Evolutionary conservation across 441 rosid species (phyloP), one percentile per base, ranked within the genome.

Genomic region (Croton laevigatus): DNA sequence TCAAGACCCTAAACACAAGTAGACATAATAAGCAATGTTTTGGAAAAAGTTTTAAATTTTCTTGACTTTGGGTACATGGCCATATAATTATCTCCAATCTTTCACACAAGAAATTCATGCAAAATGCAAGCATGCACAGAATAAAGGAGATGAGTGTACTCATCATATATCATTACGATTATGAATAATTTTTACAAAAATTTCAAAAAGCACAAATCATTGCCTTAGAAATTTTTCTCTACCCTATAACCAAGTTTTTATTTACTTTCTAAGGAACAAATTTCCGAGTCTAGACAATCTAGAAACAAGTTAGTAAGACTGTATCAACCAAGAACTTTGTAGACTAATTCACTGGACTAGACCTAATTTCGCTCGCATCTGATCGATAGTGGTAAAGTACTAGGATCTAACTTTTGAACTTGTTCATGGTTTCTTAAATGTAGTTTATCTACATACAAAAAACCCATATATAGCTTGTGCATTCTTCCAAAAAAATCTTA

Each of bases 161-260:
- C 63, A 13, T 71, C 53, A 20, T 52, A 8, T 46, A 45, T 19
- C 2, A 53, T 49, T 16, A 53, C 19, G 48, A 61, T 62, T n/a
- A 16, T 65, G 62, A 62, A 59, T 7, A 7, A 53, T 62, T 53
- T 58, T 14, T 48, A 27, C 32, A 27, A 45, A 55, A 19, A 55
- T 40, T 71, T 71, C 69, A 55, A 64, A 62, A 71, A 64, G 62
- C 69, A 23, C 63, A 71, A 45, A 72, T 64, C 69, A 72, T 72
- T 65, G 70, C 48, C 17, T 44, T 45, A 45, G 69, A 65, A 38
- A 57, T 57, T 62, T 54, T 54, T 12, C 0, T 62, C 44, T 4
- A 22, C 16, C 3, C 0, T 45, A 6, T 13, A 14, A 40, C 42
- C 36, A 42, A 40, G 4, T 34, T 17, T n/a, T 16, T 62, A 40